Conservation (phyloP, 2,329 filamentous ascomycete species). For the Colletotrichum orchidophilum region DNA sequence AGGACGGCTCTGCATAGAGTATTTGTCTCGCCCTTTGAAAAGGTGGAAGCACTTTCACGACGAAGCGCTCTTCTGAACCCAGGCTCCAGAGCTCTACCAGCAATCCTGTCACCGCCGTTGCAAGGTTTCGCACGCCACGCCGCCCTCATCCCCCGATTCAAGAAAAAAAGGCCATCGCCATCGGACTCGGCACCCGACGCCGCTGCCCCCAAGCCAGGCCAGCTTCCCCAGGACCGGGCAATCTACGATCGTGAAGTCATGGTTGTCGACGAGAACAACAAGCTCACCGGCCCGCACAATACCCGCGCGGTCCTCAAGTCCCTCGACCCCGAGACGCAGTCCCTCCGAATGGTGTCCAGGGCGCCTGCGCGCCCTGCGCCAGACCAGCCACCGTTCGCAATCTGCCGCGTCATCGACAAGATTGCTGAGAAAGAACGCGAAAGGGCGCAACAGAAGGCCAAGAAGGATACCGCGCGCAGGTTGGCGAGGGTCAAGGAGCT, state of each 20-base stretch:
- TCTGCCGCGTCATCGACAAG: conserved; percentile 78
- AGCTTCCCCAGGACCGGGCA: conserved; percentile 46
- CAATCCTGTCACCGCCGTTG: not conserved
- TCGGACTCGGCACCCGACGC: not conserved
- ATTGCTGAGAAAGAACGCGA: conserved; percentile 54
- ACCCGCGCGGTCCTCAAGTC: conserved; percentile 52
- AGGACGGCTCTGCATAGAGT: conserved; percentile 57
- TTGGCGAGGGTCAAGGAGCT: conserved; percentile 72
- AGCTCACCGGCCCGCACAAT: conserved; percentile 48
- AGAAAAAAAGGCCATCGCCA: not conserved
- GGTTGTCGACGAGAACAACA: conserved; percentile 50
- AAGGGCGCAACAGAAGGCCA: conserved; percentile 55
- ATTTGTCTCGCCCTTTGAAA: conserved; percentile 51
- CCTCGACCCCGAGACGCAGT: conserved; percentile 45
- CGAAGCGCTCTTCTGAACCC: conserved; percentile 33
- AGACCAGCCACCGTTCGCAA: conserved; percentile 52
- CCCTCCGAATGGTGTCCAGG: conserved; percentile 50
- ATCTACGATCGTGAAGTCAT: conserved; percentile 55
- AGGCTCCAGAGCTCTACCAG: conserved; percentile 1
- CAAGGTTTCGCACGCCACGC: conserved; percentile 15
- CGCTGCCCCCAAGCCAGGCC: not conserved
- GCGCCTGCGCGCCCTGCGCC: conserved; percentile 36
- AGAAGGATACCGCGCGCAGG: conserved; percentile 50
- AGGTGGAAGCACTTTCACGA: conserved; percentile 38
- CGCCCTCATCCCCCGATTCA: conserved; percentile 4